Conservation (phyloP, 1,139 yeast species). For the Taphrina pruni region DNA sequence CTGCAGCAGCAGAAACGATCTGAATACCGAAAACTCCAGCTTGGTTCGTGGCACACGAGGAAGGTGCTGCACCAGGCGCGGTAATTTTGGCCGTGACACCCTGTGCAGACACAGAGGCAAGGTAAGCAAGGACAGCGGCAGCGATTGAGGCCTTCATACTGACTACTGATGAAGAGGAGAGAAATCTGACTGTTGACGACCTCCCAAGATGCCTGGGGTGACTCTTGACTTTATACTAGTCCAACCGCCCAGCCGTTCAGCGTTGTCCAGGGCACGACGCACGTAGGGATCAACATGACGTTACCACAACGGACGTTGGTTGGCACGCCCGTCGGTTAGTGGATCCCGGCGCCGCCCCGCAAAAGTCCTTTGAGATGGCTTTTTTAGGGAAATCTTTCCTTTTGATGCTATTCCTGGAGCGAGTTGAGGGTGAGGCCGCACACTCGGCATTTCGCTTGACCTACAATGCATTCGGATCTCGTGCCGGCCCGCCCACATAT, state of each 20-base stretch:
- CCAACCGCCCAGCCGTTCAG: neutral
- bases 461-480: neutral
- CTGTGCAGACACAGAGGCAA: constrained; percentile 43
- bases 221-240: neutral
- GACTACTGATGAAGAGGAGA: neutral
- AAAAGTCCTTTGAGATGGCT: constrained; percentile 14
- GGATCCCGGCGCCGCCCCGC: constrained; percentile 18
- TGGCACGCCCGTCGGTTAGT: constrained; percentile 7
- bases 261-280: constrained; percentile 2
- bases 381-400: neutral
- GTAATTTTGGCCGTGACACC: constrained; percentile 36
- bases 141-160: constrained; percentile 32
- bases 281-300: constrained; percentile 14
- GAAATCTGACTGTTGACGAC: neutral
- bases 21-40: constrained; percentile 38
- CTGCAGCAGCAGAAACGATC: constrained; percentile 22
- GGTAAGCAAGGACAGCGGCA: constrained; percentile 43
- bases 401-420: constrained; percentile 11
- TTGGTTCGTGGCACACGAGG: constrained; percentile 24
- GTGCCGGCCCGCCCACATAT: constrained; percentile 1
- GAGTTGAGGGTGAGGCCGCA: neutral
- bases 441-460: neutral
- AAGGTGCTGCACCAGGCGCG: constrained; percentile 31
- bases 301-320: constrained; percentile 8
- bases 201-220: neutral